Evolutionary conservation across 495 filamentous ascomycete genomes (phyloP), one percentile per base, ranked within the genome.

Genomic region (Penicillium bialowiezense): DNA sequence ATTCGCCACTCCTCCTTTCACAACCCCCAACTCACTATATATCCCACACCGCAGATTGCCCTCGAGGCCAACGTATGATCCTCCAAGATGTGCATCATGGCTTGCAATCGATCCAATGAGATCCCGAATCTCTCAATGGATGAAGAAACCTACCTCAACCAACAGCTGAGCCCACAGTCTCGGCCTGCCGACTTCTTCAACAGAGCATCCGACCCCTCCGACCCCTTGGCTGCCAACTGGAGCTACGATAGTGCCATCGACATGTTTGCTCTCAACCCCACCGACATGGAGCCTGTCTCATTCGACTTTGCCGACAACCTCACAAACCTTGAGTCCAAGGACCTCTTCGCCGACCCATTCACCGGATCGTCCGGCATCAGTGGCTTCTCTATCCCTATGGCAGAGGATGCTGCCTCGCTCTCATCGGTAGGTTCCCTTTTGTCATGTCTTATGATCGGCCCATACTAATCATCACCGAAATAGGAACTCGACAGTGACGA

Each of bases 401-500:
- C 55, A 15, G 69, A 74, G 24, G 71, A 72, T 19, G 47, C 53
- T 18, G 60, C 55, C 13, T 69, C 66, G 2, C 51, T 67, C 17
- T 68, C 68, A 44, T 73, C 68, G 24, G 70, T 74, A 68, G 9
- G 45, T 20, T 9, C 20, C 14, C n/a, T 2, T 3, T 15, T 26
- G 41, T 18, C 13, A 20, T 23, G 21, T 39, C 33, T 51, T 60
- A 56, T 18, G 33, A 9, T 12, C 35, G 21, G 6, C 21, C 7
- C 20, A 50, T n/a, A 12, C 44, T 51, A 32, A 43, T 14, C 19
- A 41, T 10, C 2, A 2, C 41, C 0, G n/a, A n/a, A n/a, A n/a
- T 6, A 71, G 71, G 70, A 72, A 10, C 49, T 68, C 15, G 69
- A 74, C 51, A 74, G 71, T 55, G 71, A 74, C 48, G 71, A 74